Evolutionary conservation across 169 alveolate genomes (phyloP).

Genomic region (Haemoproteus tartakovskyi): DNA sequence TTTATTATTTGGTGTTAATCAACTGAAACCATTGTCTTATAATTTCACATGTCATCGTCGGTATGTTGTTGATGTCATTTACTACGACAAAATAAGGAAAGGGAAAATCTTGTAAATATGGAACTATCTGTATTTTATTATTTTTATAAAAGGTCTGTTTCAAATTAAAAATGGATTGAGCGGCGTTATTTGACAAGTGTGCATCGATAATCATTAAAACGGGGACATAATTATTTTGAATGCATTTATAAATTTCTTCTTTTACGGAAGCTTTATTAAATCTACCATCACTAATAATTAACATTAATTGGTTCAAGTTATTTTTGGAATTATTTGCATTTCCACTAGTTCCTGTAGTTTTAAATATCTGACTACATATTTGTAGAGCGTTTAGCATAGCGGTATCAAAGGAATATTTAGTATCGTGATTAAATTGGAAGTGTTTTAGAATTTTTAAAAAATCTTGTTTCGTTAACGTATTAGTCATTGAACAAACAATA

Average conservation of each 20-base stretch:
- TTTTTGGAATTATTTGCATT: constrained; percentile 68
- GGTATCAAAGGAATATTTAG: constrained; percentile 67
- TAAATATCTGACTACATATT: constrained; percentile 76
- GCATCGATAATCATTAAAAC: constrained; percentile 88
- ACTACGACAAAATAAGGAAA: constrained; percentile 93
- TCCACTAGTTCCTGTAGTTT: constrained; percentile 1
- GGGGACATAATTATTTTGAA: constrained; percentile 85
- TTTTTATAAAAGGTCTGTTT: constrained; percentile 81
- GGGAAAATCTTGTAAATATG: constrained; percentile 94
- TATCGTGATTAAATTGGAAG: constrained; percentile 80
- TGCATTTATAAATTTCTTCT: constrained; percentile 83
- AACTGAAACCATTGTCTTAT: constrained; percentile 78
- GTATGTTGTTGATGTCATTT: constrained; percentile 82
- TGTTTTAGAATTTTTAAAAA: constrained; percentile 68
- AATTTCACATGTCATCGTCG: constrained; percentile 81
- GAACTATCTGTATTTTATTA: constrained; percentile 86
- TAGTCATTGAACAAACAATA: constrained; percentile 57
- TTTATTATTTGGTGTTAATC: constrained; percentile 14
- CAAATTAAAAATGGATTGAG: constrained; percentile 82
- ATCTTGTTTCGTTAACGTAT: constrained; percentile 44
- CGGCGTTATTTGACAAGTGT: constrained; percentile 55
- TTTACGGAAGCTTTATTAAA: constrained; percentile 91
- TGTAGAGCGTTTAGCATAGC: constrained; percentile 83
- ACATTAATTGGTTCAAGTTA: constrained; percentile 80
- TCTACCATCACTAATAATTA: constrained; percentile 96